These are phyloP conservation scores for Termitomyces sp. DNA, from an alignment of 1,284 basidiomycete species.

Conservation along the genomic window DNA sequence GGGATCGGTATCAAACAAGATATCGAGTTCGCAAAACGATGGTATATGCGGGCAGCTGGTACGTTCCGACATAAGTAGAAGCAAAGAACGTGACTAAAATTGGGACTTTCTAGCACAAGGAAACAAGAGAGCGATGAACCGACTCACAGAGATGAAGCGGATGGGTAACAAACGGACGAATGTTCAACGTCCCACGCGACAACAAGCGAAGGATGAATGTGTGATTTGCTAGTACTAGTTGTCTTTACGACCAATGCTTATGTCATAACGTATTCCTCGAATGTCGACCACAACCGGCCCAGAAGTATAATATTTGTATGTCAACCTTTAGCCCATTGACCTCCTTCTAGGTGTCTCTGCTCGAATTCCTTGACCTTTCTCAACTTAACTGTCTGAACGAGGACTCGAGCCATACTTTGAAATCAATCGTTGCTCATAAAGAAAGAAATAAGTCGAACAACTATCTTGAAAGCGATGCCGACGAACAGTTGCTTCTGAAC, in stretches of 20 bases:
- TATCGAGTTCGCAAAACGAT: slow-evolving; percentile 91
- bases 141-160: slow-evolving; percentile 88
- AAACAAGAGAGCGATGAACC: slow-evolving; percentile 92
- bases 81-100: neutral
- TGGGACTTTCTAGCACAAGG: slow-evolving; percentile 66
- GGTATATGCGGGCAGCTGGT: slow-evolving; percentile 99
- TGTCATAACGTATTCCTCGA: slow-evolving; percentile 12
- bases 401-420: slow-evolving; percentile 52
- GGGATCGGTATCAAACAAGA: slow-evolving; percentile 98
- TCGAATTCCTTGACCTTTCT: slow-evolving; percentile 54
- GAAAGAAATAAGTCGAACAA: slow-evolving; percentile 39
- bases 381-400: slow-evolving; percentile 81
- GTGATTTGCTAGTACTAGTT: slow-evolving; percentile 56
- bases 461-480: slow-evolving; percentile 74
- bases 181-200: slow-evolving; percentile 80
- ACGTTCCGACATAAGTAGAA: slow-evolving; percentile 30
- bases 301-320: slow-evolving; percentile 13
- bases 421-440: slow-evolving; percentile 51
- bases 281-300: slow-evolving; percentile 15
- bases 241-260: slow-evolving; percentile 11
- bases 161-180: slow-evolving; percentile 69
- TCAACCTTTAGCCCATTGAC: slow-evolving; percentile 5
- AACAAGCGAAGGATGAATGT: slow-evolving; percentile 91
- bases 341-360: slow-evolving; percentile 46
- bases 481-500: slow-evolving; percentile 73